Evolutionary conservation across 768 basidiomycete species (phyloP), one percentile per base, ranked within the genome.

Genomic region (Boletus rubescentipes): DNA sequence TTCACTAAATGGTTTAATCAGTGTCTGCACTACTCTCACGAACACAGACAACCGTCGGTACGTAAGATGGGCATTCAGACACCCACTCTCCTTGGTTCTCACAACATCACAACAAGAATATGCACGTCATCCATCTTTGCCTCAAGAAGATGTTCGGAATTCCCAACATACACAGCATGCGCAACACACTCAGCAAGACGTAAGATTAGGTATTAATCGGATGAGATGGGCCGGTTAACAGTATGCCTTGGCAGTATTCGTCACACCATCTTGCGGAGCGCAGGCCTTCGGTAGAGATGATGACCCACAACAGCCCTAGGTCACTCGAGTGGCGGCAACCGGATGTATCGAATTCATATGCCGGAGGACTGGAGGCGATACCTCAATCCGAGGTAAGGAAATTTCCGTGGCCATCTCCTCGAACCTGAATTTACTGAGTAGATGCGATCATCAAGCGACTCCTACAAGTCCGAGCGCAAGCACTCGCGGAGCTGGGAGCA

Each of bases 401-500:
- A 29, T 8, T 59, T 62, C 30, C 47, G 20, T 48, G 8, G 10
- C 41, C 31, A 6, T 52, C 50, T 49, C 60, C 47, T 57, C 51
- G 65, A 53, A 59, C 60, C 65, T 65, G 44, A 72, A 61, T 65
- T 65, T 62, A 71, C 71, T 59, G 61, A 55, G 61, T 62, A 70
- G 69, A 67, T 70, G 51, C 71, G 69, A 56, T 71, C 63, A 64
- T 72, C 69, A 72, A 70, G 69, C 69, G 65, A 67, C 70, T 69
- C 62, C 61, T 70, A 61, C 69, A 69, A 65, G 71, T 66, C 70
- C 51, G 75, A 65, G 62, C 75, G 84, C 70, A 86, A 86, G 65
- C 84, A 85, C 70, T 73, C 78, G 61, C 77, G 85, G 62, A 79
- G 73, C 54, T 87, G 85, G 85, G 85, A 85, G 56, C 81, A 78